These are phyloP conservation scores for Rhodotorula mucilaginosa DNA, from an alignment of 1,284 basidiomycete genomes.

Conservation along the genomic window DNA sequence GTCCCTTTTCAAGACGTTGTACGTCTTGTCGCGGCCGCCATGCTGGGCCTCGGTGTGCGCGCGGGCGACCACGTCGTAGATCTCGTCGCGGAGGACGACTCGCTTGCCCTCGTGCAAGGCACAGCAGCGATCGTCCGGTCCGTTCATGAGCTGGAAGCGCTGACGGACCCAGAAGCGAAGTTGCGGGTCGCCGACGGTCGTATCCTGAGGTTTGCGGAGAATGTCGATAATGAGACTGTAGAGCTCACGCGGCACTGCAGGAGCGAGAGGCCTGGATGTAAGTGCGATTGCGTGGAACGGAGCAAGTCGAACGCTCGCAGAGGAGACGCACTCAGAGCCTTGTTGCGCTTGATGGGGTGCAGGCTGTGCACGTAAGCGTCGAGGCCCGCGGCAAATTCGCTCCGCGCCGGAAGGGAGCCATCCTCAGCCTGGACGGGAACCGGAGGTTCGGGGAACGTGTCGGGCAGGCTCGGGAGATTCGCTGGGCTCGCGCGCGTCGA, in stretches of 20 bases:
- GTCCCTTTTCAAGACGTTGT: not conserved
- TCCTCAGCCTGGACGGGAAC: not conserved
- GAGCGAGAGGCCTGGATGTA: too few relatives aligned
- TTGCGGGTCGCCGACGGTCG: conserved; percentile 9
- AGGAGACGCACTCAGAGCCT: conserved; percentile 6
- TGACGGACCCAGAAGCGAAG: conserved; percentile 13
- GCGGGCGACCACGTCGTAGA: conserved; percentile 1
- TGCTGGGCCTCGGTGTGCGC: not conserved
- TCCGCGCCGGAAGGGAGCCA: not conserved
- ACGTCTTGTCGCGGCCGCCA: conserved; percentile 19
- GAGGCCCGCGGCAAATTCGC: not conserved
- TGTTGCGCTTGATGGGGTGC: conserved; percentile 7
- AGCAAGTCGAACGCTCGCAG: too few relatives aligned
- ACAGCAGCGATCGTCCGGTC: not conserved
- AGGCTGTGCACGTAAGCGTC: not conserved
- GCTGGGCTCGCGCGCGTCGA: not conserved
- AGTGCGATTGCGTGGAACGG: too few relatives aligned
- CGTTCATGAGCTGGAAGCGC: conserved; percentile 4
- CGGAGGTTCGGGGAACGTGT: not conserved
- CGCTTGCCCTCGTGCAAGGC: not conserved
- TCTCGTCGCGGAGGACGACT: conserved; percentile 1
- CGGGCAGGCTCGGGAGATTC: not conserved
- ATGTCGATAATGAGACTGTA: not conserved
- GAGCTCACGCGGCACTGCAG: not conserved
- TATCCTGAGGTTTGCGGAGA: conserved; percentile 4